Evolutionary conservation across 1,284 basidiomycete genomes (phyloP), one percentile per base, ranked within the genome.

Genomic region (Fistulina hepatica): DNA sequence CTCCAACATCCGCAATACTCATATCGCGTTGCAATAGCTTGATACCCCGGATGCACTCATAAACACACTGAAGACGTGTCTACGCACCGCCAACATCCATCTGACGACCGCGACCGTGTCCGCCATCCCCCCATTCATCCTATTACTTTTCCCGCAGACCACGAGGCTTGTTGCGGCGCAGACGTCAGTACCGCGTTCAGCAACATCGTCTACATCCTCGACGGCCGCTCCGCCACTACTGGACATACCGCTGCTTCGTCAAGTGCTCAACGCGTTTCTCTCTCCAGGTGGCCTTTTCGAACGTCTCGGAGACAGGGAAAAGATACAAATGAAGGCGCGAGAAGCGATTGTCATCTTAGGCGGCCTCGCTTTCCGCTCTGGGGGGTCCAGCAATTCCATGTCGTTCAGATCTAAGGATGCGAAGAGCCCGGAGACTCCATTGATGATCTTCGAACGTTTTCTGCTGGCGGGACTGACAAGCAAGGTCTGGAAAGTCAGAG

Each of bases 51-150:
- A 89, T 48, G 61, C 64, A 25, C 63, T 88, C 52, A 68, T 86
- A 43, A 62, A 62, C 39, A 63, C 69, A 26, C 67, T 93, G 52
- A 89, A 85, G 58, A 52, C 75, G 36, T 82, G 77, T 48, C 69
- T 92, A 48, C 74, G 81, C 49, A 77, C 77, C 35, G 70, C 83
- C 32, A 89, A 93, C 57, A 77, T 86, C 51, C 82, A 86, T 51
- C 64, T 93, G 33, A 73, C 76, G n/a, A 77, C 73, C 41, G 81
- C 81, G 32, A 76, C 79, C 26, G 61, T 83, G 47, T 68, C 70
- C 41, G 73, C 71, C 27, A 60, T 85, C 33, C 76, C 74, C 20
- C 61, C 73, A 12, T 59, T 81, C 43, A 65, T 85, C 37, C 73
- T 76, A 25, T 64, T 77, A 31, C 64, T 84, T 36, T 59, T 80